These are phyloP conservation scores for Exophiala spinifera DNA, from an alignment of 2,329 filamentous ascomycete genomes.

Conservation along the genomic window DNA sequence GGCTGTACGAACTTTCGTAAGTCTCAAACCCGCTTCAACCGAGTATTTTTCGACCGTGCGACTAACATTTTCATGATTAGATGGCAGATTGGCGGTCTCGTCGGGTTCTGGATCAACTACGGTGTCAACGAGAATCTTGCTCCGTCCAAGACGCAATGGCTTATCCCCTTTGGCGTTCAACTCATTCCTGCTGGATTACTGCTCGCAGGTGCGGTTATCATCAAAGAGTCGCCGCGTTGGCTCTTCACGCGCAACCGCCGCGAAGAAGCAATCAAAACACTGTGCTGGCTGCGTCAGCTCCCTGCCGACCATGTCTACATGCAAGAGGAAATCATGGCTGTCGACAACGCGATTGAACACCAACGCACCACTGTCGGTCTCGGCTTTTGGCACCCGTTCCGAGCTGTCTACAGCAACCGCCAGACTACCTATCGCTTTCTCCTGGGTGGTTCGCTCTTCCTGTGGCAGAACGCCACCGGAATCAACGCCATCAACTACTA, in stretches of 20 bases:
- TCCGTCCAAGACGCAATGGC: conserved; percentile 38
- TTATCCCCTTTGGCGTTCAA: conserved; percentile 44
- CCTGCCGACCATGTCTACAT: conserved; percentile 57
- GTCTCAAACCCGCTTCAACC: background rate
- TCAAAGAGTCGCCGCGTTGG: conserved; percentile 67
- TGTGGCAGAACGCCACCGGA: conserved; percentile 74
- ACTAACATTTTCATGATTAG: conserved; percentile 22
- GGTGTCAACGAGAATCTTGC: conserved; percentile 47
- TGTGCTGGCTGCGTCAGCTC: conserved; percentile 46
- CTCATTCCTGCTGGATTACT: conserved; percentile 42
- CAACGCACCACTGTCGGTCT: conserved; percentile 62
- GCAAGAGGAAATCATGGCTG: conserved; percentile 67
- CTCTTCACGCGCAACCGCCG: conserved; percentile 65
- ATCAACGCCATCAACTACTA: conserved; percentile 75
- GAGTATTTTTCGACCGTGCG: conserved; percentile 20
- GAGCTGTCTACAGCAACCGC: conserved; percentile 51
- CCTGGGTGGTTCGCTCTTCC: conserved; percentile 69
- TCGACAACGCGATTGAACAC: conserved; percentile 67
- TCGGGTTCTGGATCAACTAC: conserved; percentile 56
- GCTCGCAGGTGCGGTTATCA: conserved; percentile 57
- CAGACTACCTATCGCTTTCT: conserved; percentile 69
- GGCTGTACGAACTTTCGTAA: conserved; percentile 51
- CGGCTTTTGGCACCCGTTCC: conserved; percentile 73
- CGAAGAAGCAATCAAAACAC: conserved; percentile 60
- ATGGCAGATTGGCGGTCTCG: conserved; percentile 52